Evolutionary conservation across 768 basidiomycete species (phyloP), one percentile per base, ranked within the genome.

Genomic region (Lentinula sp.): DNA sequence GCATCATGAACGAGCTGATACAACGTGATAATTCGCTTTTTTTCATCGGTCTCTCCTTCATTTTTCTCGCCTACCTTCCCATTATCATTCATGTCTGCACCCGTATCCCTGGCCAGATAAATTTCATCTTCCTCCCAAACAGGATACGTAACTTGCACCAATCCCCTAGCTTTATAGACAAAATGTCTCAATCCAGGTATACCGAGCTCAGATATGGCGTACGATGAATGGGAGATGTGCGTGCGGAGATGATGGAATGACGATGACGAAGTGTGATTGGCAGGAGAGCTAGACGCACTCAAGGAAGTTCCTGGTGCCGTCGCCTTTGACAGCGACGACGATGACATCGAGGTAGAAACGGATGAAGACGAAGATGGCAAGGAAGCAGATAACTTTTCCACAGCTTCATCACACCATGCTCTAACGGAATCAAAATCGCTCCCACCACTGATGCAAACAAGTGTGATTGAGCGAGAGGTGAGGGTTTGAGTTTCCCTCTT

Each of bases 121-220:
- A 88, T 85, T 66, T 97, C 96, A 6, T 90, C 91, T 16, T 91
- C 91, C 69, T 95, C 93, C 72, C 88, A 95, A n/a, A 73, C 70
- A 3, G 97, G 95, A 64, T 80, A 74, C 0, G 95, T 97, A 39
- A 96, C 81, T 70, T 99, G 97, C 18, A 99, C 95, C 66, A 92
- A 85, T 6, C 83, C 77, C 12, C 93, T 81, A 9, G 91, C 93
- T 75, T 98, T 98, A 79, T 98, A 98, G 52, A 98, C 75, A 69
- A 98, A 99, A 72, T 99, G 97, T 35, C 92, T 84, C 33, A 98
- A 74, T 2, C 95, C 95, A 3, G 93, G 93, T 64, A 96, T 88
- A n/a, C 85, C 85, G 10, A 98, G 74, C 59, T 90, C 87, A 2
- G 85, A 85, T 59, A 87, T 83, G 6, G 83, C 79, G 66, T 91